Evolutionary conservation across 352 stramenopile species (phyloP).

Genomic region (Blastocystis sp.): DNA sequence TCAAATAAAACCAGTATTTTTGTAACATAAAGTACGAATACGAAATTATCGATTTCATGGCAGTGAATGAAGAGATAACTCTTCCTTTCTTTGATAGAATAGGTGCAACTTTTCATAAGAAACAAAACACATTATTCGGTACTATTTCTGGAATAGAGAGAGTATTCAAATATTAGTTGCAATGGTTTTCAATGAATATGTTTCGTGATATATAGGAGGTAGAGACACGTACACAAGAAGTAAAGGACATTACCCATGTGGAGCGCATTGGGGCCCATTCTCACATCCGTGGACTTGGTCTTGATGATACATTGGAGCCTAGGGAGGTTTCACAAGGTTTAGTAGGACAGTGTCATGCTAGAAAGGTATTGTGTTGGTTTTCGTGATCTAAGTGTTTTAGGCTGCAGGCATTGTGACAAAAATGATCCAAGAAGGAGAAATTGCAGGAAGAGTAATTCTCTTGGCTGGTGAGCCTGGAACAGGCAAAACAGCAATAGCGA

Average conservation of each 20-base stretch:
- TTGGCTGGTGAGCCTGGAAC: constrained; percentile 90
- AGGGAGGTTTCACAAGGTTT: constrained; percentile 86
- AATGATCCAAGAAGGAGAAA: constrained; percentile 97
- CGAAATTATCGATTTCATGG: too few species aligned
- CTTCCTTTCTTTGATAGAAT: not conserved
- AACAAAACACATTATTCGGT: not conserved
- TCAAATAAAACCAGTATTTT: too few species aligned
- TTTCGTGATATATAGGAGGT: constrained; percentile 31
- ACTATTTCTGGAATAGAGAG: not conserved
- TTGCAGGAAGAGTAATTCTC: constrained; percentile 89
- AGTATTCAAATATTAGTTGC: not conserved
- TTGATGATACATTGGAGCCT: constrained; percentile 92
- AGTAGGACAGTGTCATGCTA: constrained; percentile 86
- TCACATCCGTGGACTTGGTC: constrained; percentile 92
- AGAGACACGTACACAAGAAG: constrained; percentile 69
- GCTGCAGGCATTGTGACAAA: constrained; percentile 88
- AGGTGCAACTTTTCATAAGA: not conserved
- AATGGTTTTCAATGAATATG: not conserved
- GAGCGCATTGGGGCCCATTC: constrained; percentile 96
- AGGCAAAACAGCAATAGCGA: constrained; percentile 91
- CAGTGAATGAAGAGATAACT: too few species aligned
- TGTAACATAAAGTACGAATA: too few species aligned
- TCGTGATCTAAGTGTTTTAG: constrained; percentile 46
- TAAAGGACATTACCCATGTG: constrained; percentile 92
- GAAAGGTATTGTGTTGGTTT: constrained; percentile 69